Evolutionary conservation across 345 rosid species (phyloP).

Genomic region (Brassica carinata): DNA sequence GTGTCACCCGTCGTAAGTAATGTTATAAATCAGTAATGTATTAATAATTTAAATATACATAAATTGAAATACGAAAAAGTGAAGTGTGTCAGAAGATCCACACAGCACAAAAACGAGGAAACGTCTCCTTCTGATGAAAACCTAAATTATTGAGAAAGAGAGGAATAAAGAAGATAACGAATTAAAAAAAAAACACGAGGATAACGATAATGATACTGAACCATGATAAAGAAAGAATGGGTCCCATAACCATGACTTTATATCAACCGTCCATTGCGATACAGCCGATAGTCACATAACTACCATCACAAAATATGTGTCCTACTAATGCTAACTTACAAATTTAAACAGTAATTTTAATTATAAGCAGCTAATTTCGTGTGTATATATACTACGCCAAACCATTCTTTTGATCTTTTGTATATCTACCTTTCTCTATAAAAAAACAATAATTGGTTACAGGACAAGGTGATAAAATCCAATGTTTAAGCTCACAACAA

Average conservation of each 20-base stretch:
- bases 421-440: no score
- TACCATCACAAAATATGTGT: background rate
- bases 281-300: background rate
- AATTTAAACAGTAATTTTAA: no score
- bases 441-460: background rate
- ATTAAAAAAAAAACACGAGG: background rate
- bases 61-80: slow-evolving; percentile 31
- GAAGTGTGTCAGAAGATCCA: slow-evolving; percentile 60
- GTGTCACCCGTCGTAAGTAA: background rate
- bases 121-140: slow-evolving; percentile 65
- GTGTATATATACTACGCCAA: no score
- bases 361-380: no score
- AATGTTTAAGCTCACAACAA: background rate
- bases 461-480: background rate
- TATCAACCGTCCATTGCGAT: background rate
- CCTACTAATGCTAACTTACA: no score
- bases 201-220: slow-evolving; percentile 44
- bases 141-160: slow-evolving; percentile 36
- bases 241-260: slow-evolving; percentile 10
- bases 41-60: background rate
- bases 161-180: slow-evolving; percentile 23
- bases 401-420: no score
- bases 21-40: background rate
- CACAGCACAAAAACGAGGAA: slow-evolving; percentile 83
- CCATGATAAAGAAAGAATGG: slow-evolving; percentile 31